Base-by-base conservation (phyloP, 148 eudicot genomes). In the Camellia sinensis region DNA sequence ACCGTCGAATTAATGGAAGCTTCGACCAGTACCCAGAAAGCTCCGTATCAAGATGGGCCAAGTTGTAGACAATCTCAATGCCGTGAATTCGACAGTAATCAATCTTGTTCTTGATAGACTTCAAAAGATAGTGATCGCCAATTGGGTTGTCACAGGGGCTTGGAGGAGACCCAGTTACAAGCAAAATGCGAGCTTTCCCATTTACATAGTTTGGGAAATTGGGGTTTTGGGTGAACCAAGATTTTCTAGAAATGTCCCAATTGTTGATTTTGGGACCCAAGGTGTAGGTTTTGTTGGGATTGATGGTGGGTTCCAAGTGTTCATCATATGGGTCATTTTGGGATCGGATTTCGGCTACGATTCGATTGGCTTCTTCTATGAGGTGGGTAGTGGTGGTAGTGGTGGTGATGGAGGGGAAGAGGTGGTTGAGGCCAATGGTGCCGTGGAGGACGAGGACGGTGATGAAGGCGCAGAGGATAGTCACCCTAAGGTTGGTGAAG, bases 81-180 rank as follows among this genome's bases (percentile, higher is more conserved):
- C 91, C 97, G 79, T 92, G 98, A 46, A 94, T 71, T 11, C 98
- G 77, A 67, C 94, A 90, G 79, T 94, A 94, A 86, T 94, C 98
- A 69, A 94, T 91, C 86, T 94, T 94, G 67, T 94, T 94, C 91
- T 94, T 94, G 7, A 91, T 80, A 11, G 90, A 80, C 64, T 94
- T 94, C 74, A 94, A 76, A 67, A 94, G 76, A 62, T 90, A 94
- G 80, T 94, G 98, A 86, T 94, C 94, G 11, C 97, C 98, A 67
- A 91, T 87, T 5, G 98, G 88, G 73, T 94, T 90, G 79, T 94
- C 97, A 82, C 98, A 94, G 7, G 98, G 98, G 18, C 71, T 86
- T 0, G 97, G 98, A 0, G 88, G 89, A 0, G 97, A 94, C 65
- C 97, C 97, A 63, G 92, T 92, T 18, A 92, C 90, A 73, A 94